These are phyloP conservation scores for Senecio squalidus DNA, from an alignment of 140 eudicot genomes.

Conservation along the genomic window DNA sequence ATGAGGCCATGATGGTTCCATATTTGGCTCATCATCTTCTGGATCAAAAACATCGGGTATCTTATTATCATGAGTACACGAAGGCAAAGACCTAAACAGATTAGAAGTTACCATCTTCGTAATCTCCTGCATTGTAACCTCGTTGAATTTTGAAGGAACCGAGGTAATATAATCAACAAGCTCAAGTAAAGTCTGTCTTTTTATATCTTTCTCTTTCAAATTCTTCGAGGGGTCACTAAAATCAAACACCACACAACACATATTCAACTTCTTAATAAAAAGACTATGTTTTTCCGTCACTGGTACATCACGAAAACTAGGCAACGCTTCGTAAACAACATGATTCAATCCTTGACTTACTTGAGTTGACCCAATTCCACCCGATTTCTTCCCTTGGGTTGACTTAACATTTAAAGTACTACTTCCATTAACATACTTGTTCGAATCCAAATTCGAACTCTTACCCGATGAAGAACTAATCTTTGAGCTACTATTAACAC, in stretches of 20 bases:
- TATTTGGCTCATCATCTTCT: slow-evolving; percentile 63
- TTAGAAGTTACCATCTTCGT: slow-evolving; percentile 53
- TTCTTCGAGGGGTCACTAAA: slow-evolving; percentile 53
- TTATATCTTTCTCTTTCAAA: slow-evolving; percentile 62
- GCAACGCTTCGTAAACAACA: slow-evolving; percentile 43
- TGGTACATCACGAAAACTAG: slow-evolving; percentile 59
- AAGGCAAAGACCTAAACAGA: slow-evolving; percentile 59
- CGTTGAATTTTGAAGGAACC: slow-evolving; percentile 47
- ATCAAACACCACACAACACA: slow-evolving; percentile 69
- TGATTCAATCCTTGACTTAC: slow-evolving; percentile 33
- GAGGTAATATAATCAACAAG: slow-evolving; percentile 62
- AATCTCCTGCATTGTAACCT: slow-evolving; percentile 57
- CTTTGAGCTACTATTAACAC: slow-evolving; percentile 24
- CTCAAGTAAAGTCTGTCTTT: slow-evolving; percentile 62
- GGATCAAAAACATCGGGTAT: slow-evolving; percentile 50
- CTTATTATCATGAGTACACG: slow-evolving; percentile 37
- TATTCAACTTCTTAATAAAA: slow-evolving; percentile 49
- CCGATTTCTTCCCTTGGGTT: slow-evolving; percentile 32
- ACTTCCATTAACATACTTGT: slow-evolving; percentile 35
- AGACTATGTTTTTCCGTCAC: slow-evolving; percentile 49
- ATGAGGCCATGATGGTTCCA: slow-evolving; percentile 75
- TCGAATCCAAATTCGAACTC: slow-evolving; percentile 17
- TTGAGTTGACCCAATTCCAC: slow-evolving; percentile 27
- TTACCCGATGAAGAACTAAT: slow-evolving; percentile 25
- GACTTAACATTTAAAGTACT: slow-evolving; percentile 19